A percentile compares a stretch with the other conserved stretches of the same genome.
Conservation (phyloP, 257 asterid species). For the Ballota nigra region DNA sequence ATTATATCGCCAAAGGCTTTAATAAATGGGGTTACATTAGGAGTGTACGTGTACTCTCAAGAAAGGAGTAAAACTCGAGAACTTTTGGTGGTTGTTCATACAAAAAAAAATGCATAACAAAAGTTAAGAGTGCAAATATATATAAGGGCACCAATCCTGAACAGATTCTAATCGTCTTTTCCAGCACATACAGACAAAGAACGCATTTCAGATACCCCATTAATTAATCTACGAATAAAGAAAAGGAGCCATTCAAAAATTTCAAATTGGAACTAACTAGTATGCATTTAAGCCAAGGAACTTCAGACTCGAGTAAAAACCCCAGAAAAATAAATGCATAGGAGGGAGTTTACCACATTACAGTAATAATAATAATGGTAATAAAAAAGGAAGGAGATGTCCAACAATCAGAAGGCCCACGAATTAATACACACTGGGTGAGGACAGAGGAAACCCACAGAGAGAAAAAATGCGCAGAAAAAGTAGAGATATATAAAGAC, state of each 20-base stretch:
- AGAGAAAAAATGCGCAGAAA: constrained; percentile 28
- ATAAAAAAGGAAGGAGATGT: background rate
- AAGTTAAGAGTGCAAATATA: background rate
- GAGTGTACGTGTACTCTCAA: too few species aligned
- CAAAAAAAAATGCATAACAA: background rate
- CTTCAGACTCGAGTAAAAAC: background rate
- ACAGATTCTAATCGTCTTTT: background rate
- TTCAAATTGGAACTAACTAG: constrained; percentile 7
- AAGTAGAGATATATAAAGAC: constrained; percentile 21
- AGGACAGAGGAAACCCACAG: constrained; percentile 14
- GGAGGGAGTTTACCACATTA: constrained; percentile 10
- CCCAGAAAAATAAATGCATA: background rate
- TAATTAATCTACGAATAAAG: background rate
- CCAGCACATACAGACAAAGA: background rate
- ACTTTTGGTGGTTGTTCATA: background rate
- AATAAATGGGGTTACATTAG: too few species aligned
- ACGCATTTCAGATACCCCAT: background rate
- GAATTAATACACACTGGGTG: constrained; percentile 31
- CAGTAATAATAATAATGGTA: background rate
- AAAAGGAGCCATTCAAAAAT: background rate
- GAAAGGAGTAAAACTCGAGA: too few species aligned
- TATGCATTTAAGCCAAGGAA: constrained; percentile 12
- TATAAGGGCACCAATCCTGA: constrained; percentile 13
- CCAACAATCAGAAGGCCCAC: constrained; percentile 27
- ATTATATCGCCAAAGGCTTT: too few species aligned